phyloP scores from a whole-genome alignment of 2,329 filamentous ascomycete species.

The Rhynchosporium secalis region DNA sequence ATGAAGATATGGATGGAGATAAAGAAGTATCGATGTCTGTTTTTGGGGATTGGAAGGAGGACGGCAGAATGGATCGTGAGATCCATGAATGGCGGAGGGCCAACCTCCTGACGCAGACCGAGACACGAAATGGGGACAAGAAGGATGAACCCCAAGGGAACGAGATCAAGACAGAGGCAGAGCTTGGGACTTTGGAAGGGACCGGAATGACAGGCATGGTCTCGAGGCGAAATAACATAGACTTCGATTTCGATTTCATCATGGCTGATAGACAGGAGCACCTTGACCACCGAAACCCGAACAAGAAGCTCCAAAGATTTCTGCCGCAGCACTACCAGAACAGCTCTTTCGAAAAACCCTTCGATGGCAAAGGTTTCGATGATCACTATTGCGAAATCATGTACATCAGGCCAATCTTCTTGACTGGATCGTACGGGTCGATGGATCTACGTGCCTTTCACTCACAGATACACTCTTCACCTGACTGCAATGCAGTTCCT shows the following conservation, averaged over 20 bases:
- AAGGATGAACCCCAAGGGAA: constrained; percentile 4
- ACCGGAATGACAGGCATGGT: not conserved
- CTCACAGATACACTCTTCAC: too few relatives aligned
- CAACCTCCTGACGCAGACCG: not conserved
- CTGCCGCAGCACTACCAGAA: not conserved
- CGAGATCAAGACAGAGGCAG: too few relatives aligned
- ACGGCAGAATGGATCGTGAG: not conserved
- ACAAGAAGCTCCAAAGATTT: not conserved
- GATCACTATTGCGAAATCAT: not conserved
- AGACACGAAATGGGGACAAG: not conserved
- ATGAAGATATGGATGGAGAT: not conserved
- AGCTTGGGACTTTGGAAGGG: not conserved
- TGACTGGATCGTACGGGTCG: too few relatives aligned
- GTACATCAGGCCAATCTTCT: too few relatives aligned
- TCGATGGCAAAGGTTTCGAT: not conserved
- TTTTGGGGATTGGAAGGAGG: not conserved
- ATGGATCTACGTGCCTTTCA: not conserved
- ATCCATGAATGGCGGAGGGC: not conserved
- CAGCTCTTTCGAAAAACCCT: not conserved
- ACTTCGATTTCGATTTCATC: too few relatives aligned
- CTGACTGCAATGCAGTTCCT: not conserved
- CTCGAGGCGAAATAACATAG: not conserved
- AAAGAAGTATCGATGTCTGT: not conserved
- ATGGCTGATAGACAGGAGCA: not conserved
- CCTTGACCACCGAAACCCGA: not conserved